Base-by-base conservation (phyloP, 78 protist genomes). In the Tieghemostelium lacteum region DNA sequence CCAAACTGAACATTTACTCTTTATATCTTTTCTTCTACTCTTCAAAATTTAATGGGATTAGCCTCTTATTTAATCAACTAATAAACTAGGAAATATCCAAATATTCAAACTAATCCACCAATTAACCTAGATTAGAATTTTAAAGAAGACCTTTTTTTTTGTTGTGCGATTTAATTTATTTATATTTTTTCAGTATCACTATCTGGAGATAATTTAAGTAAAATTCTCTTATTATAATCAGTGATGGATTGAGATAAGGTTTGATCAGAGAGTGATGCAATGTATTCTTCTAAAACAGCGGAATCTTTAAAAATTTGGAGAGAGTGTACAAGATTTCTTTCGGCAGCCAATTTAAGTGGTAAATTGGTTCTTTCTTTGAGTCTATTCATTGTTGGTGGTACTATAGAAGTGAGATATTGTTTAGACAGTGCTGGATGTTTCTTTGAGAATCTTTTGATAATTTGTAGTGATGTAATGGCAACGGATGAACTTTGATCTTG, bases 291-390 rank as follows among this genome's bases (percentile, higher is more conserved):
- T 78, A 83, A 58, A 26, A 83, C 78, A 58, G 28, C 45, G 10
- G 50, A 24, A 60, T 83, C 91, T 69, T 88, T 55, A 54, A 77
- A 77, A 28, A 88, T 77, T 75, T 88, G 93, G 2, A 88, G 57
- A 20, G 87, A 54, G 31, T 88, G 93, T 39, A 88, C 87, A 2
- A 88, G 50, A 39, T 75, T 71, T 50, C 93, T 62, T 71, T 88
- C 93, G 40, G 75, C 58, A 0, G 93, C 73, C 3, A 88, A 52
- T 39, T 88, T 88, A 33, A 88, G 61, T 36, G 93, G 93, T 0
- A 88, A 54, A n/a, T 75, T 88, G 34, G 75, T 65, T 75, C 93
- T 73, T 70, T 88, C 93, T 52, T 75, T 73, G 20, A 88, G 57
- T 75, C 88, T 69, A 26, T 33, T 33, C 93, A 88, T 88, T 22